Evolutionary conservation across 345 rosid genomes (phyloP), one percentile per base, ranked within the genome.

Genomic region (Psidium guajava): DNA sequence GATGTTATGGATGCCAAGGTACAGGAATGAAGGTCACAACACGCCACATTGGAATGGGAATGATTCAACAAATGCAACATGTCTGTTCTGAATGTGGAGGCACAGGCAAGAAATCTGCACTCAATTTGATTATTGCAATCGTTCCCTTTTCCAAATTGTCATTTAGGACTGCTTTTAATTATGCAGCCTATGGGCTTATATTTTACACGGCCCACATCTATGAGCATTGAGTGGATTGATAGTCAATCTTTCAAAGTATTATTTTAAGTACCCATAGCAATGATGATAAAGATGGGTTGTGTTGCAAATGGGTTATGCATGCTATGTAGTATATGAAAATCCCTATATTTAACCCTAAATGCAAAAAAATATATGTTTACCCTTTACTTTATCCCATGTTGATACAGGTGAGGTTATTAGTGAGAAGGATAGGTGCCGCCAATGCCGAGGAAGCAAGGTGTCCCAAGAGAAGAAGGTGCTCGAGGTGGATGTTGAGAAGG

Each of bases 41-140:
- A 25, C 86, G 92, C 40, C 94, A 87, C 49, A 81, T 94, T 83
- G 92, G 93, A 42, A 32, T 86, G 25, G 91, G 91, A 73, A 92
- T 91, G 95, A 64, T 92, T 49, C 96, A 91, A 83, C 96, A 91
- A 84, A 91, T 92, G 96, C 95, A 89, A 80, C 95, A 91, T 89
- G 85, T 88, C 58, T 92, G 96, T 86, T 84, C 89, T 73, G 93
- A 91, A 16, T 94, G 96, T 86, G 85, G 88, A 85, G 96, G 96
- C 81, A 44, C 84, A 81, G 87, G 80, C 80, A 69, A 36, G 80
- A 69, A 69, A 69, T 69, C 47, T 69, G 47, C 80, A 69, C 47
- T 69, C 80, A 36, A 36, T 69, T 69, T 69, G 80, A 69, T 69
- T 69, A 69, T 36, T 69, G 47, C 8, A 69, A 69, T 36, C 42